Evolutionary conservation across 768 basidiomycete genomes (phyloP).

Genomic region (Chiua virens): DNA sequence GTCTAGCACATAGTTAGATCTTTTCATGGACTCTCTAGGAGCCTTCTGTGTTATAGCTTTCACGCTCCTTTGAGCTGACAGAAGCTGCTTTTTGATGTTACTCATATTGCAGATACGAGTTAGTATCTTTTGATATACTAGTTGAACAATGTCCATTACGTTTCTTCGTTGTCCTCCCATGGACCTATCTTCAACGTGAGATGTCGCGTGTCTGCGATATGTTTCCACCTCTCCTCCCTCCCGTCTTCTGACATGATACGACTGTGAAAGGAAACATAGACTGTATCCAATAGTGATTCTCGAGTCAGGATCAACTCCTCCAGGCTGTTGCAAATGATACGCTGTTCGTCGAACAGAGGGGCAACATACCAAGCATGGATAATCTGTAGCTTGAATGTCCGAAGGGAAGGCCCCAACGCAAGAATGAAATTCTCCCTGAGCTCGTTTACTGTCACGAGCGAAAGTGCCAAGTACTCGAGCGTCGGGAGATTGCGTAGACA

Average conservation of each 20-base stretch:
- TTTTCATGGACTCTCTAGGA: conserved; percentile 8
- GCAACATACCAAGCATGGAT: conserved; percentile 34
- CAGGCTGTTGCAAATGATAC: conserved; percentile 29
- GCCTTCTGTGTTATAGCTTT: conserved; percentile 1
- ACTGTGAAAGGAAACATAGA: conserved; percentile 20
- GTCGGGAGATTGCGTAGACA: conserved; percentile 27
- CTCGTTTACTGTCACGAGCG: conserved; percentile 36
- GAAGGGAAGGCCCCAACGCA: conserved; percentile 27
- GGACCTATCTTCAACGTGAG: conserved; percentile 27
- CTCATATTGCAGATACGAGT: not conserved
- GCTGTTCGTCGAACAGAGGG: conserved; percentile 33
- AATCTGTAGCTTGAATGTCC: conserved; percentile 38
- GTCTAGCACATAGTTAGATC: conserved; percentile 1
- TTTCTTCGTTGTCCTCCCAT: conserved; percentile 27
- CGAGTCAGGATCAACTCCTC: conserved; percentile 21
- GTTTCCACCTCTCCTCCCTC: conserved; percentile 24
- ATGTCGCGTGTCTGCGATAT: conserved; percentile 22
- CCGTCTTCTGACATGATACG: conserved; percentile 22
- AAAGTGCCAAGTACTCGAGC: conserved; percentile 38
- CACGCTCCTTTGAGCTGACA: not conserved
- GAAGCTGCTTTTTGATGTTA: not conserved
- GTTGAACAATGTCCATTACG: not conserved
- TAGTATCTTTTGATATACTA: not conserved
- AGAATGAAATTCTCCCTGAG: conserved; percentile 32
- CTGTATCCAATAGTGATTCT: conserved; percentile 3